phyloP scores from a whole-genome alignment of 768 basidiomycete species.

The Fomitopsis pulvina region DNA sequence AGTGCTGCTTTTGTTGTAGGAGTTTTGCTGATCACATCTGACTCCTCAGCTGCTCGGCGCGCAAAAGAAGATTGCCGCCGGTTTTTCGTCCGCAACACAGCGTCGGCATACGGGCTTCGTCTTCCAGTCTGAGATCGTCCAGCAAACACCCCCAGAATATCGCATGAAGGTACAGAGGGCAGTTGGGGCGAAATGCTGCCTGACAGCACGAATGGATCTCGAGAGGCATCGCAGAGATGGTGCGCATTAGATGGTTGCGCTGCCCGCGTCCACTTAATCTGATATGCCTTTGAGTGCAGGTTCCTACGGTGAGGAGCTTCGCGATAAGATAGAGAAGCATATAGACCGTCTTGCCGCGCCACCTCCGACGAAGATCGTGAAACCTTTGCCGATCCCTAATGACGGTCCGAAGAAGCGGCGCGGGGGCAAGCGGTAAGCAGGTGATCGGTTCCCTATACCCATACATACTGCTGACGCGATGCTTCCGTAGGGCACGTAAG shows the following conservation, averaged over 20 bases:
- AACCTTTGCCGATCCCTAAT: constrained; percentile 89
- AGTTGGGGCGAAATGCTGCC: constrained; percentile 83
- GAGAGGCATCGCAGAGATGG: constrained; percentile 80
- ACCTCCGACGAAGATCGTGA: constrained; percentile 87
- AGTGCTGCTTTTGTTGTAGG: not conserved
- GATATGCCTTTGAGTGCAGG: constrained; percentile 31
- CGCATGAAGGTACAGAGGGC: constrained; percentile 90
- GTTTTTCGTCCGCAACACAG: constrained; percentile 84
- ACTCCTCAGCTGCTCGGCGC: constrained; percentile 78
- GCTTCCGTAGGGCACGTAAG: constrained; percentile 70
- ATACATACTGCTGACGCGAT: constrained; percentile 1
- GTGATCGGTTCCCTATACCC: not conserved
- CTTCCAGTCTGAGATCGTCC: constrained; percentile 87
- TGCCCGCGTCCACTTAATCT: not conserved
- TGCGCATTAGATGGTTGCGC: constrained; percentile 23
- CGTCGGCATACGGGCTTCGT: constrained; percentile 94
- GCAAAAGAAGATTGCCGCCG: constrained; percentile 86
- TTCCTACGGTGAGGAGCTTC: constrained; percentile 71
- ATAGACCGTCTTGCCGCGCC: constrained; percentile 90
- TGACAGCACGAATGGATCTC: constrained; percentile 93
- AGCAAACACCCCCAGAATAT: constrained; percentile 82
- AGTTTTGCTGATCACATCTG: not conserved
- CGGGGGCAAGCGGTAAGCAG: constrained; percentile 82
- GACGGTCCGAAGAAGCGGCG: constrained; percentile 95
- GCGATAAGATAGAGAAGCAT: constrained; percentile 89